Percentiles rank a stretch among this genome's conserved stretches.
Conservation (phyloP, 2,329 filamentous ascomycete species). For the Colletotrichum kahawae region DNA sequence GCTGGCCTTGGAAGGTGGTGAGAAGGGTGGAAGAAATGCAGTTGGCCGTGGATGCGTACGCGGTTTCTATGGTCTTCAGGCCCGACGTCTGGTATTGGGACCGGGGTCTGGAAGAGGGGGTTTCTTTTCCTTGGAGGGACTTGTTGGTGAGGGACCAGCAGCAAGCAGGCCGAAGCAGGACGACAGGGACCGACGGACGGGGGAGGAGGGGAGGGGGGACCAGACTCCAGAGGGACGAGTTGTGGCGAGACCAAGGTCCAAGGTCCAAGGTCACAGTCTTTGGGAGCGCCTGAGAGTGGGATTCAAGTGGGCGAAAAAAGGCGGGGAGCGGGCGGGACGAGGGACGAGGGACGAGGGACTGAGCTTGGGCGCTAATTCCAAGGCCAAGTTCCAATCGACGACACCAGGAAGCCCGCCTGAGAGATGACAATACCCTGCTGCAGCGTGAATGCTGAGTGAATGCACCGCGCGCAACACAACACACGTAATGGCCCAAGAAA, state of each 20-base stretch:
- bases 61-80: background rate
- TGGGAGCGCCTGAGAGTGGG: conserved; percentile 8
- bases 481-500: background rate
- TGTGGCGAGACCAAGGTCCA: conserved; percentile 7
- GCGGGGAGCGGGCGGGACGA: conserved; percentile 11
- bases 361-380: conserved; percentile 22
- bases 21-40: background rate
- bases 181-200: background rate
- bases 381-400: conserved; percentile 7
- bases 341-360: background rate
- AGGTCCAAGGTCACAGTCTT: background rate
- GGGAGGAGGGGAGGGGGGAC: background rate
- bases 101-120: conserved; percentile 1
- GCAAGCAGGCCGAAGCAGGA: background rate
- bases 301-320: conserved; percentile 15
- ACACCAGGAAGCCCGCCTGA: background rate
- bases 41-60: conserved; percentile 5
- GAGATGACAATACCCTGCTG: background rate
- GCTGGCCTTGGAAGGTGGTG: background rate
- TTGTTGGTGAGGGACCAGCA: background rate
- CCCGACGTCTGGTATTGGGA: background rate
- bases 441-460: background rate
- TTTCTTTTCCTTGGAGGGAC: background rate
- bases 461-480: background rate
- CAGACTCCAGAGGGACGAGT: background rate